phyloP scores from a whole-genome alignment of 495 filamentous ascomycete species.

The Paragyromitra xinjiangensis region DNA sequence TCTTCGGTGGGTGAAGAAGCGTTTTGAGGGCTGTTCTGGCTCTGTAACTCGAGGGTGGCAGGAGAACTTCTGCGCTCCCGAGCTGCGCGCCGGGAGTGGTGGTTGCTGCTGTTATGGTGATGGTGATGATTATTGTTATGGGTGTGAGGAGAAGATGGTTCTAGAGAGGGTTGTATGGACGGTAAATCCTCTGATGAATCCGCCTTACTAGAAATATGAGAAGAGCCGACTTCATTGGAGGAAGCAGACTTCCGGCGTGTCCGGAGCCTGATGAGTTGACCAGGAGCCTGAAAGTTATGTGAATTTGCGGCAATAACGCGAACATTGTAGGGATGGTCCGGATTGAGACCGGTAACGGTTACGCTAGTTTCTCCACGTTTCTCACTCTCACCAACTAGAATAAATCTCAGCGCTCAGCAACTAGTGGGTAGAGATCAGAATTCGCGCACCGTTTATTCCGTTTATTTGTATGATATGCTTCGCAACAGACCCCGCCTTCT shows the following conservation, averaged over 20 bases:
- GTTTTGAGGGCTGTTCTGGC: conserved; percentile 60
- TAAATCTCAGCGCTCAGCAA: conserved; percentile 9
- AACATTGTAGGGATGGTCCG: conserved; percentile 88
- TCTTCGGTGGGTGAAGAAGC: conserved; percentile 57
- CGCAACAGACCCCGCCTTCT: conserved; percentile 76
- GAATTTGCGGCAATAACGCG: conserved; percentile 88
- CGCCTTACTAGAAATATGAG: conserved; percentile 46
- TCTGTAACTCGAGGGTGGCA: conserved; percentile 64
- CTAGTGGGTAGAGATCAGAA: background rate
- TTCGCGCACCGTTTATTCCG: conserved; percentile 79
- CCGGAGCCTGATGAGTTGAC: conserved; percentile 80
- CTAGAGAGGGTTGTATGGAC: conserved; percentile 42
- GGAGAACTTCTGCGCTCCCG: conserved; percentile 77
- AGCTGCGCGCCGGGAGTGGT: conserved; percentile 60
- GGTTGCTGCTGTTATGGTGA: conserved; percentile 68
- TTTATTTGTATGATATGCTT: conserved; percentile 94
- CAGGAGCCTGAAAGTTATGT: conserved; percentile 89
- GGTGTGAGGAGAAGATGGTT: conserved; percentile 38
- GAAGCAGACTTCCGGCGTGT: conserved; percentile 59
- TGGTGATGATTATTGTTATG: conserved; percentile 57
- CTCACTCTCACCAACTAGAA: conserved; percentile 81
- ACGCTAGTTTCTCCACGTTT: conserved; percentile 84
- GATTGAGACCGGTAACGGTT: conserved; percentile 82
- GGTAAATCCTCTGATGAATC: conserved; percentile 58
- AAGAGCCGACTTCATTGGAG: conserved; percentile 7